A percentile compares a stretch with the other conserved stretches of the same genome.
phyloP scores from a whole-genome alignment of 139 green algal species.

The Tetratostichococcus sp. region DNA sequence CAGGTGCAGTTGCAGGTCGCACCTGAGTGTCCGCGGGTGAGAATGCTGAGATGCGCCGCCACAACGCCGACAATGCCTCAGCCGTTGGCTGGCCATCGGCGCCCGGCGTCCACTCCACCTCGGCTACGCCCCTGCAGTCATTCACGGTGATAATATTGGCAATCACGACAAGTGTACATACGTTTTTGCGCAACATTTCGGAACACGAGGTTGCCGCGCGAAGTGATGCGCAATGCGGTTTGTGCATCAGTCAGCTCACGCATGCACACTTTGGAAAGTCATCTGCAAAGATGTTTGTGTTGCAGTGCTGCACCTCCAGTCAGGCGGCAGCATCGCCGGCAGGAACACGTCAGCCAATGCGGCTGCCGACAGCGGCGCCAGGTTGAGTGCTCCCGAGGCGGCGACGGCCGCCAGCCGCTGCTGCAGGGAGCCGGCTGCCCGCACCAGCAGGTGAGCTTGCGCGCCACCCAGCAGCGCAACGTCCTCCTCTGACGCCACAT shows the following conservation, averaged over 20 bases:
- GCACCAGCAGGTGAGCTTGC: conserved; percentile 15
- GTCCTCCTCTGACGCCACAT: not conserved
- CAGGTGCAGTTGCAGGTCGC: too few relatives aligned
- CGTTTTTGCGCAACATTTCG: too few relatives aligned
- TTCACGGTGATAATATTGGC: too few relatives aligned
- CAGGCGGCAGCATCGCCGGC: conserved; percentile 16
- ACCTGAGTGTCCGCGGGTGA: conserved; percentile 4
- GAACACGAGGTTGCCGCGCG: too few relatives aligned
- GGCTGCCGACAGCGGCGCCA: conserved; percentile 18
- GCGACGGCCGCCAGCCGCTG: conserved; percentile 25
- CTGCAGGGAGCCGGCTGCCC: not conserved
- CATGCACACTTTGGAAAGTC: too few relatives aligned
- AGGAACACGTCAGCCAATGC: conserved; percentile 30
- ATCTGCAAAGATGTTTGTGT: not conserved
- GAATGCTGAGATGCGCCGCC: conserved; percentile 20
- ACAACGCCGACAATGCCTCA: conserved; percentile 23
- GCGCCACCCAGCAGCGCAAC: conserved; percentile 6
- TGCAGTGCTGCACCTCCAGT: not conserved
- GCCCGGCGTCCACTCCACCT: conserved; percentile 1
- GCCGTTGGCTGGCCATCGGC: conserved; percentile 8
- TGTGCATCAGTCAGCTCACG: too few relatives aligned
- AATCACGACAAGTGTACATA: too few relatives aligned
- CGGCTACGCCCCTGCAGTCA: not conserved
- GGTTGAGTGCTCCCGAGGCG: conserved; percentile 14
- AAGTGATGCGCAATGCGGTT: too few relatives aligned